Evolutionary conservation across 331 rosid genomes (phyloP), one percentile per base, ranked within the genome.

Genomic region (Rosa hybrid): DNA sequence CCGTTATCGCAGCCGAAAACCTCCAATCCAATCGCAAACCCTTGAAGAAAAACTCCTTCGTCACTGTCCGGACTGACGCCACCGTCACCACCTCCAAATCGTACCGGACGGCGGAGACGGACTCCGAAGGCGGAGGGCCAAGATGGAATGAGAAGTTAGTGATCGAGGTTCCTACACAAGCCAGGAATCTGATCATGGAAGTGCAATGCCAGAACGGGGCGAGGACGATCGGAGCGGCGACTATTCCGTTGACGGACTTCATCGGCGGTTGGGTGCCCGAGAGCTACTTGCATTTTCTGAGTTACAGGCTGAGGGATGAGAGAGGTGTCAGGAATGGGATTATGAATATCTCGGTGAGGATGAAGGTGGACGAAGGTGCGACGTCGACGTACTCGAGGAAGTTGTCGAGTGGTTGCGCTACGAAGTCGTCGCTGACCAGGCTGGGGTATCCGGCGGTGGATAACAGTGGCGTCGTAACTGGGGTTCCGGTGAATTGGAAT

Each of bases 281-380:
- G 71, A 71, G 42, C 20, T 59, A 83, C 38, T 23, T 74, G 83
- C 92, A 90, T 56, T 76, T 83, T 68, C 59, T 90, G 83, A 90
- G 98, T 77, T 92, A 92, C 21, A 76, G 90, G 41, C 57, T 92
- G 85, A 87, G 94, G 73, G 83, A 85, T 50, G 59, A 70, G 56
- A 84, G 78, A 18, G 97, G 98, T 0, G 74, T 80, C 17, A 23
- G 84, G 53, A 92, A 87, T 4, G 94, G 98, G 38, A 86, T 92
- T 72, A 45, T 94, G 23, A 85, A 92, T 63, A 81, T 92, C 30
- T 88, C 93, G 0, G 90, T 88, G 46, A 86, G 68, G 75, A 71
- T 42, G 23, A 82, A 57, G 78, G 76, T 42, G 53, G 1, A 83
- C 6, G 67, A 27, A 68, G 72, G 72, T 7, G 27, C 0, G 21